Percentiles rank a stretch among this genome's conserved stretches.
phyloP scores from a whole-genome alignment of 2,329 filamentous ascomycete genomes.

The Calonectria fujianensis region DNA sequence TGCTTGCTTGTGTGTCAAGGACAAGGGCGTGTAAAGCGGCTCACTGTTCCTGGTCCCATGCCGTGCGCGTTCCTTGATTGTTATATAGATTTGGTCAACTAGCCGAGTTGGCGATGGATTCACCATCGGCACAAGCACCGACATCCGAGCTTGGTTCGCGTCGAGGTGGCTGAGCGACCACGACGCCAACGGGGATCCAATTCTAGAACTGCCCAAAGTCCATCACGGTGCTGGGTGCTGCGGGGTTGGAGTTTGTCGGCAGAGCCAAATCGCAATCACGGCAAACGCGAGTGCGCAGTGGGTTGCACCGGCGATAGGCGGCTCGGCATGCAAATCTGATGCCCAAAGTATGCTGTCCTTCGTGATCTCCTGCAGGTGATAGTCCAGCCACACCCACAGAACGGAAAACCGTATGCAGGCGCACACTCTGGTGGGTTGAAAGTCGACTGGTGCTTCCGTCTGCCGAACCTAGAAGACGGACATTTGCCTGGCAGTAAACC shows the following conservation, averaged over 20 bases:
- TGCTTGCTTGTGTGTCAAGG: background rate
- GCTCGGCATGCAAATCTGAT: slow-evolving; percentile 11
- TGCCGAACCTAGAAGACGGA: slow-evolving; percentile 16
- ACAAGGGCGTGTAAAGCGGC: background rate
- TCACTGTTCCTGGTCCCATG: background rate
- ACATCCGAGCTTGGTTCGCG: background rate
- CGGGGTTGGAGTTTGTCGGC: slow-evolving; percentile 8
- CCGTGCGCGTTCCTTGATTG: background rate
- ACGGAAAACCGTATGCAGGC: slow-evolving; percentile 17
- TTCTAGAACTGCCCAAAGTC: background rate
- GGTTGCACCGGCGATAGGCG: slow-evolving; percentile 19
- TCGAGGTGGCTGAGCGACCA: background rate
- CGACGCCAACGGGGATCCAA: background rate
- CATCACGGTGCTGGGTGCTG: slow-evolving; percentile 5
- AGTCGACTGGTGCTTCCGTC: background rate
- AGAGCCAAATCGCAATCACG: slow-evolving; percentile 12
- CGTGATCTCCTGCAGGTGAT: background rate
- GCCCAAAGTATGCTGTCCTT: background rate
- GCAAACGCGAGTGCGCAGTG: background rate
- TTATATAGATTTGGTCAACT: slow-evolving; percentile 1
- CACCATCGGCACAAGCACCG: slow-evolving; percentile 1
- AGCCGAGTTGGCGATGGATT: slow-evolving; percentile 10
- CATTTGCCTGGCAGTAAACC: background rate
- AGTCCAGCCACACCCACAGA: slow-evolving; percentile 24
- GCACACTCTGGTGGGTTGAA: background rate